Conservation (phyloP, 169 alveolate species). For the Cyclospora cayetanensis region DNA sequence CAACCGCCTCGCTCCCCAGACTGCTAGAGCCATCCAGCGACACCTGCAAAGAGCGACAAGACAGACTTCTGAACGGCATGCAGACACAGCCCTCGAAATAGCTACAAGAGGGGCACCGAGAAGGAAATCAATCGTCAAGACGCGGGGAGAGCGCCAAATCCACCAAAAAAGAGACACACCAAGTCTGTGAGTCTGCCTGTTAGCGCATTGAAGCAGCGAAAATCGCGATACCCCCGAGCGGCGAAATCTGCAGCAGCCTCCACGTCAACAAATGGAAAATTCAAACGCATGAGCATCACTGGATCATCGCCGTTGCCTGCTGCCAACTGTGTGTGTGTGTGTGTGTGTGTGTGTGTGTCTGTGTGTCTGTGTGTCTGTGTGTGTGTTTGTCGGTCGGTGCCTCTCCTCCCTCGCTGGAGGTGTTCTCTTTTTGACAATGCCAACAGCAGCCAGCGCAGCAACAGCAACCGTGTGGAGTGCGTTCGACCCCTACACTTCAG, state of each 20-base stretch:
- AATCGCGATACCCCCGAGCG: neutral
- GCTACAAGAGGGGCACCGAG: neutral
- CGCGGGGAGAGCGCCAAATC: neutral
- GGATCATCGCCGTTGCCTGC: too few relatives aligned
- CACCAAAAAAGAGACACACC: neutral
- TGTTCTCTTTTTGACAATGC: neutral
- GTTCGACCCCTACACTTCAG: slow-evolving; percentile 14
- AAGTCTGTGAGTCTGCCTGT: neutral
- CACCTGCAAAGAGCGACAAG: neutral
- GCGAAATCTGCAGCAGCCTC: slow-evolving; percentile 5
- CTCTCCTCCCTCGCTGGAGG: neutral
- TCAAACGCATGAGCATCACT: neutral
- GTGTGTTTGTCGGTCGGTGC: neutral
- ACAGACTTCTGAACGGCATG: neutral
- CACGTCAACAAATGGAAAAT: neutral
- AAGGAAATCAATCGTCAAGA: neutral
- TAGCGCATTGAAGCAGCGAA: neutral
- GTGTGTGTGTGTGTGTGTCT: neutral
- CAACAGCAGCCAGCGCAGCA: neutral
- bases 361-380: neutral
- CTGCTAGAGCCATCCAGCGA: neutral
- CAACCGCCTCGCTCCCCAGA: neutral
- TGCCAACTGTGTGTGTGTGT: neutral
- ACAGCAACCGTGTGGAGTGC: neutral
- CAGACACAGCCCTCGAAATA: neutral